Conservation (phyloP, 2,329 filamentous ascomycete genomes). For the Calonectria hawksworthii region DNA sequence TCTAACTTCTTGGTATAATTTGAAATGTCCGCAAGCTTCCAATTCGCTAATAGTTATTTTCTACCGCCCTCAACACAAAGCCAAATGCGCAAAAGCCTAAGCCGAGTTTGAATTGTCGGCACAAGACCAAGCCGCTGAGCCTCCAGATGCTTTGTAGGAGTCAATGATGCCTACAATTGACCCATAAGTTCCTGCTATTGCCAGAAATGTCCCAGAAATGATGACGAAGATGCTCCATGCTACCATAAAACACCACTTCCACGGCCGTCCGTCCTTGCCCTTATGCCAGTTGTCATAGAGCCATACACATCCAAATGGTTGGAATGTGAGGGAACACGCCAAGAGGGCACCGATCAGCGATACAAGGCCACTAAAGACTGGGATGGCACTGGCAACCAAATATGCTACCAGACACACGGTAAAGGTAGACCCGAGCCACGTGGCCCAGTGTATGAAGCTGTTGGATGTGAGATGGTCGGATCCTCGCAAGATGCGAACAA, state of each 20-base stretch:
- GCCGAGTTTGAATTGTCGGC: constrained; percentile 15
- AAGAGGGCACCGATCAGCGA: constrained; percentile 46
- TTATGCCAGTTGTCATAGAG: constrained; percentile 56
- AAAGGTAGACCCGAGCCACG: constrained; percentile 46
- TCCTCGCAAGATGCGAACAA: constrained; percentile 44
- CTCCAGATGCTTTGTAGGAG: neutral
- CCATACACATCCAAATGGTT: constrained; percentile 56
- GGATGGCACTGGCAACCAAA: constrained; percentile 32
- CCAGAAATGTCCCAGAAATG: neutral
- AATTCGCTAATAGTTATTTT: too few relatives aligned
- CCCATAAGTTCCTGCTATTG: constrained; percentile 12
- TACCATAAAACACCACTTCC: constrained; percentile 1
- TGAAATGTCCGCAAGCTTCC: too few relatives aligned
- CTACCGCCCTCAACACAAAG: too few relatives aligned
- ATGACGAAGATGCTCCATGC: constrained; percentile 14
- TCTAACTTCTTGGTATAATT: too few relatives aligned
- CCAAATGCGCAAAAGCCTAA: neutral
- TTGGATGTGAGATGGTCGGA: constrained; percentile 46
- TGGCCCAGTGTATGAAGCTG: constrained; percentile 43
- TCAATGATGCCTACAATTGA: constrained; percentile 20
- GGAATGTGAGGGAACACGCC: constrained; percentile 45
- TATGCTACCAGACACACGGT: constrained; percentile 39
- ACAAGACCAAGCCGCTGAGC: constrained; percentile 6
- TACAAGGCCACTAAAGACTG: constrained; percentile 31
- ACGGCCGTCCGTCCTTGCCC: neutral